These are phyloP conservation scores for Tilletia caries DNA, from an alignment of 1,284 basidiomycete genomes.

Conservation along the genomic window DNA sequence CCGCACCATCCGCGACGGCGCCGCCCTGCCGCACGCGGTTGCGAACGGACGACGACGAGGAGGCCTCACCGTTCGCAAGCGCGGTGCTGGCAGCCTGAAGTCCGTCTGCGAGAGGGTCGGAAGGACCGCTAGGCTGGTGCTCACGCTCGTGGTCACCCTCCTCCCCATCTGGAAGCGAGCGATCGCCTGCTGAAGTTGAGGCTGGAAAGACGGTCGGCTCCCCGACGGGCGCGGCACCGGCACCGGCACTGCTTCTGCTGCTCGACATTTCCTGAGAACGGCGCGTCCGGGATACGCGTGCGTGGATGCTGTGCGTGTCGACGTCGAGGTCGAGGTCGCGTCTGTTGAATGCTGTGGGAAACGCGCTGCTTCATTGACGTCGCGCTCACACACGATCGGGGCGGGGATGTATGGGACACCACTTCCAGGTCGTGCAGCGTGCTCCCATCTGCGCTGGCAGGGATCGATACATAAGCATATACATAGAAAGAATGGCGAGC, in stretches of 20 bases:
- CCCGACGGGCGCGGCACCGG: background rate
- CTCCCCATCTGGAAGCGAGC: background rate
- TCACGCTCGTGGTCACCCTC: background rate
- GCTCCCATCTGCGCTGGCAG: no score
- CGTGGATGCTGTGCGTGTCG: no score
- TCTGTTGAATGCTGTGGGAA: no score
- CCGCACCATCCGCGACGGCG: background rate
- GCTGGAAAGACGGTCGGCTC: background rate
- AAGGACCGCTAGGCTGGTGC: background rate
- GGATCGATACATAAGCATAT: no score
- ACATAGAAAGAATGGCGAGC: background rate
- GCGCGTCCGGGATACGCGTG: no score
- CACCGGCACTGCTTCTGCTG: background rate
- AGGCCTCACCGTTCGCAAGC: background rate
- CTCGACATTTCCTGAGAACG: no score
- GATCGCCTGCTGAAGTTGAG: conserved; percentile 5
- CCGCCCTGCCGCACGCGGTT: background rate
- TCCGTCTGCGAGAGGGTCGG: background rate
- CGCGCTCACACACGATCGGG: no score
- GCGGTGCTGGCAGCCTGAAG: background rate
- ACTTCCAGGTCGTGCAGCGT: no score
- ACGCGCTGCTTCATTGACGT: no score
- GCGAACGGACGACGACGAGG: background rate
- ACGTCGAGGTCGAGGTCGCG: no score
- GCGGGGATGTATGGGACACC: no score